phyloP scores from a whole-genome alignment of 805 yeast species.

The Lipomyces kockii region DNA sequence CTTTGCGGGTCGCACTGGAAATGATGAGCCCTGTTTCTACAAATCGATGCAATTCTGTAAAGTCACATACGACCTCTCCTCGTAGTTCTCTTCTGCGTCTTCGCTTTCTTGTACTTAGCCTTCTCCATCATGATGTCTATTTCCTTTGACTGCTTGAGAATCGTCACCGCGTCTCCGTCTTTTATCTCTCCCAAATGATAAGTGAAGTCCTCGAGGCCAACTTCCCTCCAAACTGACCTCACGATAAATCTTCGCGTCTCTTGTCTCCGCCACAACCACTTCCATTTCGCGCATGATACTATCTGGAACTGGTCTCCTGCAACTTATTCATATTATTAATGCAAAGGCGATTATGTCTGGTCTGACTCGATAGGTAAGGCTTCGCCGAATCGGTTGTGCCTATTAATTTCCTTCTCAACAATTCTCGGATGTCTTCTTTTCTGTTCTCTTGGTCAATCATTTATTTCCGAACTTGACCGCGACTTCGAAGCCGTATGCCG shows the following conservation, averaged over 20 bases:
- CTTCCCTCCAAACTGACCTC: background rate
- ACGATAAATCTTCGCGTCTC: background rate
- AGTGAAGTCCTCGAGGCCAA: background rate
- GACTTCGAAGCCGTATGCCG: too few relatives aligned
- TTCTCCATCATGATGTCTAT: background rate
- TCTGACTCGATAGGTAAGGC: too few relatives aligned
- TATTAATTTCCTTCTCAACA: too few relatives aligned
- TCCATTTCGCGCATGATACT: conserved; percentile 29
- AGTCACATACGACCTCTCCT: conserved; percentile 12
- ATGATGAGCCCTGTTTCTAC: background rate
- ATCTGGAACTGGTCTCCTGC: too few relatives aligned
- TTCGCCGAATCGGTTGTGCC: too few relatives aligned
- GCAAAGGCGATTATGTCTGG: too few relatives aligned
- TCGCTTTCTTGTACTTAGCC: background rate
- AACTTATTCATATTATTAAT: too few relatives aligned
- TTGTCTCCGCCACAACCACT: background rate
- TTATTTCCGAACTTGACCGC: too few relatives aligned
- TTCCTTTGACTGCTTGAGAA: conserved; percentile 9
- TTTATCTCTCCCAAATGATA: conserved; percentile 32
- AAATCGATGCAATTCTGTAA: background rate
- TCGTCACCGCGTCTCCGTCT: conserved; percentile 19
- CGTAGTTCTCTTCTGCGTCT: conserved; percentile 31
- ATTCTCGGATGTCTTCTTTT: too few relatives aligned
- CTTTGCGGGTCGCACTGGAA: conserved; percentile 5
- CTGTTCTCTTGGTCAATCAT: too few relatives aligned